A percentile compares a stretch with the other conserved stretches of the same genome.
phyloP scores from a whole-genome alignment of 2,329 filamentous ascomycete genomes.

The Daldinia sp. region DNA sequence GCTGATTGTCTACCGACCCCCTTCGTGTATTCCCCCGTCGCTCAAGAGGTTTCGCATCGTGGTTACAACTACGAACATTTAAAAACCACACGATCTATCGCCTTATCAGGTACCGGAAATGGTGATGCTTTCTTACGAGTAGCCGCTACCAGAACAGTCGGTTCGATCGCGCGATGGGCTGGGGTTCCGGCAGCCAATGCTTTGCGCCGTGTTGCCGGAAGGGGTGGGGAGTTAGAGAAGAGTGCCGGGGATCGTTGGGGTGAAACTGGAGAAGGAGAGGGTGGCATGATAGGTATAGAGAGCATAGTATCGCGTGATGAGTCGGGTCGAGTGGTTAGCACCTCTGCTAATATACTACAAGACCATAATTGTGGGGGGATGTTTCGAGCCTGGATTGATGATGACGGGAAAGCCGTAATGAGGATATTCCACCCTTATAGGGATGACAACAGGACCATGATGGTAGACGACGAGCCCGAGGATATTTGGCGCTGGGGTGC shows the following conservation, averaged over 20 bases:
- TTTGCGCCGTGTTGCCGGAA: constrained; percentile 72
- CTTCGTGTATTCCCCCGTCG: constrained; percentile 50
- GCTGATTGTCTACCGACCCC: constrained; percentile 68
- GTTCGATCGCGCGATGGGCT: constrained; percentile 74
- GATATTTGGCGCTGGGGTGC: constrained; percentile 12
- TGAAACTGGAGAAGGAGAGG: constrained; percentile 78
- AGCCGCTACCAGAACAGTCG: constrained; percentile 74
- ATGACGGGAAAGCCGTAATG: constrained; percentile 64
- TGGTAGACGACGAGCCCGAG: constrained; percentile 10
- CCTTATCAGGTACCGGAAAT: constrained; percentile 82
- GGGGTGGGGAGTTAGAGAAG: constrained; percentile 74
- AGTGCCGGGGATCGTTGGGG: constrained; percentile 79
- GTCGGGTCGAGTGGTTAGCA: constrained; percentile 52
- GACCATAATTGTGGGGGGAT: constrained; percentile 90
- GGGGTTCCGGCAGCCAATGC: constrained; percentile 62
- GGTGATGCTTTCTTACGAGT: constrained; percentile 85
- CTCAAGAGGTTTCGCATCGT: not conserved
- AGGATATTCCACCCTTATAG: constrained; percentile 63
- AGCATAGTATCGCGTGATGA: constrained; percentile 57
- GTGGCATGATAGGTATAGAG: constrained; percentile 86
- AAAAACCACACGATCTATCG: constrained; percentile 57
- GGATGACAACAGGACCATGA: not conserved
- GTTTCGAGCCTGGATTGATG: constrained; percentile 81
- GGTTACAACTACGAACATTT: constrained; percentile 15
- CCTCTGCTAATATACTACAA: constrained; percentile 66